Conservation (phyloP, 306 rosid species). For the Quercus agrifolia region DNA sequence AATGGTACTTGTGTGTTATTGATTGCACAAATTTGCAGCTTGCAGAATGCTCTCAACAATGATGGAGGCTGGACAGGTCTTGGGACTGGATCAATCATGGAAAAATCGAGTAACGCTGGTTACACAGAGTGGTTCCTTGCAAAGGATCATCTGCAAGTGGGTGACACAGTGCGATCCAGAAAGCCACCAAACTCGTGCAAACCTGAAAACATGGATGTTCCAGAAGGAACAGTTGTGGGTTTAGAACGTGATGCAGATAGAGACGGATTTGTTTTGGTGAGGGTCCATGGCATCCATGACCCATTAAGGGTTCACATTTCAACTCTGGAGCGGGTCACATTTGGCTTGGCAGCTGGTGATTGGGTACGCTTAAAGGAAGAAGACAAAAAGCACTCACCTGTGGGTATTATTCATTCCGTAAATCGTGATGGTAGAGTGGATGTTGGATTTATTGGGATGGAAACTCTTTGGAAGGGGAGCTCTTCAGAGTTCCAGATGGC, state of each 20-base stretch:
- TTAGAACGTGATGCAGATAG: conserved; percentile 51
- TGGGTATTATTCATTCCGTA: conserved; percentile 81
- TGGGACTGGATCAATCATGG: conserved; percentile 38
- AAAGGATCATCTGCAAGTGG: conserved; percentile 82
- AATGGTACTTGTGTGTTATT: conserved; percentile 12
- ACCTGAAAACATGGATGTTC: conserved; percentile 67
- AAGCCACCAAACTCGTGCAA: conserved; percentile 64
- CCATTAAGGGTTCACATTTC: conserved; percentile 63
- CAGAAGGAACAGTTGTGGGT: conserved; percentile 83
- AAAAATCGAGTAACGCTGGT: conserved; percentile 50
- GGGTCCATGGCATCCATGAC: conserved; percentile 80
- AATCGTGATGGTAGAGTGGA: conserved; percentile 50
- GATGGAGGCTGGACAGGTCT: conserved; percentile 62
- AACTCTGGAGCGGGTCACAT: conserved; percentile 68
- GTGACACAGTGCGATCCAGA: conserved; percentile 81
- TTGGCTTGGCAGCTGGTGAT: conserved; percentile 76
- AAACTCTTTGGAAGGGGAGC: conserved; percentile 72
- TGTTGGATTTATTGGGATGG: conserved; percentile 75
- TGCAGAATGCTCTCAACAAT: conserved; percentile 43
- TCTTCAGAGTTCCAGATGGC: conserved; percentile 77
- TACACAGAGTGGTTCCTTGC: conserved; percentile 73
- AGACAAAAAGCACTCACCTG: conserved; percentile 63
- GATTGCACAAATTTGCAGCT: conserved; percentile 44
- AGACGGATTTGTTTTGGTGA: conserved; percentile 58
- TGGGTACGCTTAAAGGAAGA: conserved; percentile 70